Percentiles rank a stretch among this genome's conserved stretches.
phyloP scores from a whole-genome alignment of 2,329 filamentous ascomycete species.

The Pseudogymnoascus sp. region DNA sequence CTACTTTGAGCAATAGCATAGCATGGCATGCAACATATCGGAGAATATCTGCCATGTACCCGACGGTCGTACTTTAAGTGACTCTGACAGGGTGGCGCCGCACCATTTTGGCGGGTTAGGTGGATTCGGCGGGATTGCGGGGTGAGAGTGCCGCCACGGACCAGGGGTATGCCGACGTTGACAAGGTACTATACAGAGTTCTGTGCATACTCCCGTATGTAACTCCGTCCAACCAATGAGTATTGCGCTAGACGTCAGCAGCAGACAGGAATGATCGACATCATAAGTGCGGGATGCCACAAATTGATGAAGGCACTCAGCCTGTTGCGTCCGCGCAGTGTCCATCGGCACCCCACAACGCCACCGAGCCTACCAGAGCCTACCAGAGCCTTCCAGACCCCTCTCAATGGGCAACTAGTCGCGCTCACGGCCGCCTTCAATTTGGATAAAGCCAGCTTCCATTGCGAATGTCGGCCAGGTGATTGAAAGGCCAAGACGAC shows the following conservation, averaged over 20 bases:
- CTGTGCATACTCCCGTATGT: background rate
- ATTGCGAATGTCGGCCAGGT: background rate
- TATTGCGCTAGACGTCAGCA: background rate
- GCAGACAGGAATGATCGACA: background rate
- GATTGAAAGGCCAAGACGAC: background rate
- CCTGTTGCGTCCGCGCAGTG: slow-evolving; percentile 4
- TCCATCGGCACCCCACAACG: background rate
- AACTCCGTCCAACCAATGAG: background rate
- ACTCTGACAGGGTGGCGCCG: background rate
- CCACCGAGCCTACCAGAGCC: background rate
- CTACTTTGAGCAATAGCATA: background rate
- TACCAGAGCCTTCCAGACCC: background rate
- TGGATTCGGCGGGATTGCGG: slow-evolving; percentile 2
- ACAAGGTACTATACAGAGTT: background rate
- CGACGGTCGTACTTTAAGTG: background rate
- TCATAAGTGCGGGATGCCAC: background rate
- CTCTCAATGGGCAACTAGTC: background rate
- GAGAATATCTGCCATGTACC: background rate
- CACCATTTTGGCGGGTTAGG: background rate
- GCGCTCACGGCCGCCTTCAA: background rate
- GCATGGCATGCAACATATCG: background rate
- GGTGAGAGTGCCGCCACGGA: slow-evolving; percentile 3
- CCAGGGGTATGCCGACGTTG: slow-evolving; percentile 3
- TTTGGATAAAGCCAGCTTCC: background rate
- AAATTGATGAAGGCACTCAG: background rate